phyloP scores from a whole-genome alignment of 2,329 filamentous ascomycete species.

The Colletotrichum sansevieriae region DNA sequence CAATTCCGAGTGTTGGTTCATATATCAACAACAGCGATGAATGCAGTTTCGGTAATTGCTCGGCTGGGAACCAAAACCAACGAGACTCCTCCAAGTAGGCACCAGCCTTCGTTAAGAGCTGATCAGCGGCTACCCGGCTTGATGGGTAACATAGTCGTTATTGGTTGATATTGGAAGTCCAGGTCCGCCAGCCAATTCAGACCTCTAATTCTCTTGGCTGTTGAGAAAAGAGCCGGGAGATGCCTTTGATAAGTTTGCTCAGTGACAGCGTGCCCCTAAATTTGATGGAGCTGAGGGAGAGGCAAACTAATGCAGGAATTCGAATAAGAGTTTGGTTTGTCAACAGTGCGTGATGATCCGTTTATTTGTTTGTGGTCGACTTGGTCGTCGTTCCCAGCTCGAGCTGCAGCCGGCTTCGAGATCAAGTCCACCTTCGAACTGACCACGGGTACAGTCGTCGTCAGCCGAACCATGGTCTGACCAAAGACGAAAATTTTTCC shows the following conservation, averaged over 20 bases:
- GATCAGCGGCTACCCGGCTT: neutral
- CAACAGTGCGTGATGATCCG: conserved; percentile 1
- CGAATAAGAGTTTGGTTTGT: conserved; percentile 3
- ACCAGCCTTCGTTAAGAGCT: neutral
- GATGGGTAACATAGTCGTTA: neutral
- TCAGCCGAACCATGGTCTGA: conserved; percentile 4
- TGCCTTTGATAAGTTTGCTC: neutral
- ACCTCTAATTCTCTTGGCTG: neutral
- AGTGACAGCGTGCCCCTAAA: neutral
- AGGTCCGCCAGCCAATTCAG: neutral
- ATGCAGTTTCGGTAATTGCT: neutral
- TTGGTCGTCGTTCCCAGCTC: neutral
- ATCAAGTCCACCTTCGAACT: neutral
- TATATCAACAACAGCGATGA: neutral
- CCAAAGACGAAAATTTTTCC: neutral
- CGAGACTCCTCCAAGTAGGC: neutral
- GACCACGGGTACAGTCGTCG: neutral
- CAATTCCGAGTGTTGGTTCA: neutral
- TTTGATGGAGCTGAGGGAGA: neutral
- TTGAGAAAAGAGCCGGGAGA: neutral
- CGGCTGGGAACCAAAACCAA: neutral
- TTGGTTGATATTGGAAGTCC: neutral
- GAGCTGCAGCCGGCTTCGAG: conserved; percentile 15
- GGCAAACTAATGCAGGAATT: conserved; percentile 1
- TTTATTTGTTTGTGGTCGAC: conserved; percentile 13